Evolutionary conservation across 495 filamentous ascomycete species (phyloP).

Genomic region (Neurospora sp.): DNA sequence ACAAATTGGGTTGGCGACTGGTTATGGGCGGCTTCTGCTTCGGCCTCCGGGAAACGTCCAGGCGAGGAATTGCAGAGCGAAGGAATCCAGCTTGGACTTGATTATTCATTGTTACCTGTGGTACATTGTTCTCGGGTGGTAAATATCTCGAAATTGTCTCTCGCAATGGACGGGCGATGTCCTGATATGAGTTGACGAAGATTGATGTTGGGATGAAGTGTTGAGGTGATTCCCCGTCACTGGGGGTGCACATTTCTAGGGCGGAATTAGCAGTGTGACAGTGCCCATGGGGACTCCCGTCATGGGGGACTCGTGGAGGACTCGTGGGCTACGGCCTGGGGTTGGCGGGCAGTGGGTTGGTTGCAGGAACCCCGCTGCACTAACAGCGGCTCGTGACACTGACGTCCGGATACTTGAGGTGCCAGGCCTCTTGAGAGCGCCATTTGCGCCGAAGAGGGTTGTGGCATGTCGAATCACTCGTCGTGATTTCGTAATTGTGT

Average conservation of each 20-base stretch:
- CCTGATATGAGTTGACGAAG: not conserved
- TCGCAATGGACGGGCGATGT: not conserved
- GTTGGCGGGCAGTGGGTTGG: not conserved
- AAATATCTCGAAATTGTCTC: not conserved
- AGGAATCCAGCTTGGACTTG: too few relatives aligned
- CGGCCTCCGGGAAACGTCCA: too few relatives aligned
- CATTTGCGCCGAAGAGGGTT: not conserved
- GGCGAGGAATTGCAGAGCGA: not conserved
- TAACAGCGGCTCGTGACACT: not conserved
- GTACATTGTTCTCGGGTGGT: too few relatives aligned
- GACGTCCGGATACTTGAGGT: not conserved
- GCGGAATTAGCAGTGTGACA: not conserved
- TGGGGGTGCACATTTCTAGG: not conserved
- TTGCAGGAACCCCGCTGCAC: not conserved
- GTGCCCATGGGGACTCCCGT: not conserved
- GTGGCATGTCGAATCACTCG: not conserved
- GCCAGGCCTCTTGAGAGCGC: not conserved
- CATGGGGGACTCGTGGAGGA: not conserved
- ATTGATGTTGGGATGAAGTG: not conserved
- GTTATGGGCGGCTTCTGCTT: too few relatives aligned
- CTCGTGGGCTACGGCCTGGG: not conserved
- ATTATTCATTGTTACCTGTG: too few relatives aligned
- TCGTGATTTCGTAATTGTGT: not conserved
- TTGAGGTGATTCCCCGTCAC: not conserved
- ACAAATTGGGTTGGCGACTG: too few relatives aligned